These are phyloP conservation scores for Neurospora sp. DNA, from an alignment of 495 filamentous ascomycete species.

Conservation along the genomic window DNA sequence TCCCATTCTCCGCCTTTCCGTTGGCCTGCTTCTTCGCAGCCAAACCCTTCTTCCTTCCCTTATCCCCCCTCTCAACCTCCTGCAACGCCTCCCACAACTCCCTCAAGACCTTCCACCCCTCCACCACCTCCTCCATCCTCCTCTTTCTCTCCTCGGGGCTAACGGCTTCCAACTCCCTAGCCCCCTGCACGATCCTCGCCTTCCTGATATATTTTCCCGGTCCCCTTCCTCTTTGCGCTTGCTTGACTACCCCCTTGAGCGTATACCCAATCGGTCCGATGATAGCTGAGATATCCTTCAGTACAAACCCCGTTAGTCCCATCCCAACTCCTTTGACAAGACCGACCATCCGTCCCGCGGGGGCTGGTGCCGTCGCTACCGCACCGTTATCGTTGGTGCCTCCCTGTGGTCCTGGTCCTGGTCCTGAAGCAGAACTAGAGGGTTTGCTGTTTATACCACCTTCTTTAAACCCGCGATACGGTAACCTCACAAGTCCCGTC, in stretches of 20 bases:
- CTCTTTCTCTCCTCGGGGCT: slow-evolving; percentile 17
- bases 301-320: slow-evolving; percentile 61
- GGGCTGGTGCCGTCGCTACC: slow-evolving; percentile 20
- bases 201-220: slow-evolving; percentile 38
- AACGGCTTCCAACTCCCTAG: slow-evolving; percentile 26
- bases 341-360: slow-evolving; percentile 45
- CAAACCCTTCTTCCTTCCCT: slow-evolving; percentile 11
- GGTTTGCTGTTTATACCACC: not conserved
- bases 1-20: not conserved
- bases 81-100: slow-evolving; percentile 31
- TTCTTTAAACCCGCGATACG: slow-evolving; percentile 39
- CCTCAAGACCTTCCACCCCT: slow-evolving; percentile 32
- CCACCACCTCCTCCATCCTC: slow-evolving; percentile 4
- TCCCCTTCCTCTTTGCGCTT: slow-evolving; percentile 36
- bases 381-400: not conserved
- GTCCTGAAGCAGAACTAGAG: not conserved
- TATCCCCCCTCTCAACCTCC: slow-evolving; percentile 22
- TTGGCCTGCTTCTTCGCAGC: not conserved
- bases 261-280: slow-evolving; percentile 55
- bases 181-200: slow-evolving; percentile 39
- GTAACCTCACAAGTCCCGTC: slow-evolving; percentile 58
- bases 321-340: slow-evolving; percentile 60
- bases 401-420: not conserved
- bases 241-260: slow-evolving; percentile 54
- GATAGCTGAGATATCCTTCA: slow-evolving; percentile 59